phyloP scores from a whole-genome alignment of 2,329 filamentous ascomycete species.

The Trichophyton simii region DNA sequence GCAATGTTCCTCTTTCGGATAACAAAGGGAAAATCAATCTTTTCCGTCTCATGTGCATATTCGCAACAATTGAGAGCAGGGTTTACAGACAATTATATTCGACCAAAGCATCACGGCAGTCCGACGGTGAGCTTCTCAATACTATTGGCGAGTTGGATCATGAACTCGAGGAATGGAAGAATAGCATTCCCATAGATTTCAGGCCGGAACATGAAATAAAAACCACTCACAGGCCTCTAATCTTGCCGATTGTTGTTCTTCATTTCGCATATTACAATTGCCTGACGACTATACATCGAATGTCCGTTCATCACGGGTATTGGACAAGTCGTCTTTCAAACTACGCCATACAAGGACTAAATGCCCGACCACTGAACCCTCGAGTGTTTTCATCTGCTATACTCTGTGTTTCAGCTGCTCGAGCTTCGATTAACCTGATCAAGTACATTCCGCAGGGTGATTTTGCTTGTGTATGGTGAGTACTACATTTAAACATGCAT shows the following conservation, averaged over 20 bases:
- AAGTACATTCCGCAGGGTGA: conserved; percentile 96
- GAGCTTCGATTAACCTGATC: conserved; percentile 83
- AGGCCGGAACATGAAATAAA: conserved; percentile 96
- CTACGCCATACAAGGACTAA: conserved; percentile 87
- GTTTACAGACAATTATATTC: conserved; percentile 92
- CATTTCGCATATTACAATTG: conserved; percentile 98
- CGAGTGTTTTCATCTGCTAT: conserved; percentile 88
- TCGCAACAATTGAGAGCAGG: conserved; percentile 80
- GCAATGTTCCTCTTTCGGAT: conserved; percentile 80
- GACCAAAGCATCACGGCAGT: conserved; percentile 79
- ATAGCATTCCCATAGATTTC: conserved; percentile 87
- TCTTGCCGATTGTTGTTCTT: conserved; percentile 83
- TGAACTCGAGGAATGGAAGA: conserved; percentile 90
- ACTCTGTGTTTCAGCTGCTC: conserved; percentile 80
- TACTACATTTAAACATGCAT: conserved; percentile 11
- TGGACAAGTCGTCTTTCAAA: conserved; percentile 94
- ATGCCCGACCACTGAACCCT: conserved; percentile 80
- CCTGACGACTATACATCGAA: conserved; percentile 91
- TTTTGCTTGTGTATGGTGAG: conserved; percentile 86
- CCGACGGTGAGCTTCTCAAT: conserved; percentile 83
- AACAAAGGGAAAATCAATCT: conserved; percentile 89
- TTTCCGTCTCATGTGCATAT: conserved; percentile 84
- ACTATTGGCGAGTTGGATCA: conserved; percentile 90
- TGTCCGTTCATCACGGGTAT: conserved; percentile 95
- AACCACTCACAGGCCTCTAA: conserved; percentile 80